Evolutionary conservation across 2,329 filamentous ascomycete species (phyloP).

Genomic region (Pestalotiopsis sp.): DNA sequence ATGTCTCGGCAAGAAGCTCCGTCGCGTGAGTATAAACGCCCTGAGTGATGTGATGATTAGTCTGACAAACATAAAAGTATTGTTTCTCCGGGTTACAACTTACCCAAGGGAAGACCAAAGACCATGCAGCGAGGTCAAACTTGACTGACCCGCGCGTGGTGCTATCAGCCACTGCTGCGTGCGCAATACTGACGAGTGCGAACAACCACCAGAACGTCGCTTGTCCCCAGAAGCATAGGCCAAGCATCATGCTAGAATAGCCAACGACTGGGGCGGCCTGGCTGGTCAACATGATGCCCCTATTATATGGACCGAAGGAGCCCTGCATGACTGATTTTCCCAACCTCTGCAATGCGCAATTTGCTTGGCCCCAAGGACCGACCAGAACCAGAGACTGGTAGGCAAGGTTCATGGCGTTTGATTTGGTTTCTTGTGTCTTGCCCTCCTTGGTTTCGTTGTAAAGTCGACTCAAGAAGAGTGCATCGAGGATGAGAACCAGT

Average conservation of each 20-base stretch:
- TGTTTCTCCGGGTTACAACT: not conserved
- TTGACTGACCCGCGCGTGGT: not conserved
- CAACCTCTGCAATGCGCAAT: slow-evolving; percentile 40
- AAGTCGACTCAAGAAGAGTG: slow-evolving; percentile 35
- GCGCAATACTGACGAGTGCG: slow-evolving; percentile 34
- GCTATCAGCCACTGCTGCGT: slow-evolving; percentile 19
- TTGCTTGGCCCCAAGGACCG: slow-evolving; percentile 40
- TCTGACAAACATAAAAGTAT: not conserved
- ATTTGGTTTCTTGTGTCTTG: slow-evolving; percentile 11
- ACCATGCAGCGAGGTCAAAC: not conserved
- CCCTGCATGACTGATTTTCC: slow-evolving; percentile 33
- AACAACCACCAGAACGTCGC: slow-evolving; percentile 45
- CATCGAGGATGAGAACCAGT: slow-evolving; percentile 33
- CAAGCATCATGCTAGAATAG: slow-evolving; percentile 36
- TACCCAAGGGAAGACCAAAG: not conserved
- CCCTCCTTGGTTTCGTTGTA: slow-evolving; percentile 26
- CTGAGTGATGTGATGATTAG: slow-evolving; percentile 20
- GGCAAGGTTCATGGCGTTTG: slow-evolving; percentile 20
- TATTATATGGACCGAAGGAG: slow-evolving; percentile 34
- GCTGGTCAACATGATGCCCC: slow-evolving; percentile 33
- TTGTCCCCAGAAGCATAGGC: slow-evolving; percentile 40
- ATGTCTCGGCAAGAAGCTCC: slow-evolving; percentile 36
- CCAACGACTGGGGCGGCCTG: slow-evolving; percentile 33
- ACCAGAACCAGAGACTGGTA: slow-evolving; percentile 43
- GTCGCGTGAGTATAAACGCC: slow-evolving; percentile 42